These are phyloP conservation scores for Pycnococcus provasolii DNA, from an alignment of 139 green algal species.

Conservation along the genomic window DNA sequence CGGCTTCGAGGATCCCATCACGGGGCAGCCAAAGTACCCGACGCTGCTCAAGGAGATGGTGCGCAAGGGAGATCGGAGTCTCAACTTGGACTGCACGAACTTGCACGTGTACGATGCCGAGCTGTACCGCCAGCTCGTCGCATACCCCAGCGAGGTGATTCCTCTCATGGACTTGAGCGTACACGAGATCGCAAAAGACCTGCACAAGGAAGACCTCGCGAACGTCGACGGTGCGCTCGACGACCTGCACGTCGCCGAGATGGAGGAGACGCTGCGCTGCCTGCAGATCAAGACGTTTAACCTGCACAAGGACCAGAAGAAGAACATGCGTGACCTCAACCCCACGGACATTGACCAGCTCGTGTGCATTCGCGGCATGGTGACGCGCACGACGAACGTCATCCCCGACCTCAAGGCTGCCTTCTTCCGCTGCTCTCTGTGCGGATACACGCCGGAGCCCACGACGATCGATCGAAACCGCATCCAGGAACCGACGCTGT, in stretches of 20 bases:
- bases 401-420: slow-evolving; percentile 77
- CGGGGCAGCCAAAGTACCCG: slow-evolving; percentile 38
- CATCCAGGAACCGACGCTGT: slow-evolving; percentile 69
- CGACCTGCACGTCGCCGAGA: slow-evolving; percentile 3
- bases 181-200: no score
- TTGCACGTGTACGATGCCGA: slow-evolving; percentile 48
- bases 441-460: slow-evolving; percentile 23
- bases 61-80: neutral
- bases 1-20: slow-evolving; percentile 33
- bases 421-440: slow-evolving; percentile 42
- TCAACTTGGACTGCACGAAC: slow-evolving; percentile 79
- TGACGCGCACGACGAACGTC: slow-evolving; percentile 74
- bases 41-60: slow-evolving; percentile 44
- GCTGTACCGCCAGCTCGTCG: slow-evolving; percentile 69
- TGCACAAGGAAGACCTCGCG: neutral
- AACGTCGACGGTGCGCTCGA: slow-evolving; percentile 1
- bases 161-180: slow-evolving; percentile 33
- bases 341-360: slow-evolving; percentile 83
- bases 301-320: slow-evolving; percentile 42
- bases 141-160: slow-evolving; percentile 58
- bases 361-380: slow-evolving; percentile 85
- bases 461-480: slow-evolving; percentile 36
- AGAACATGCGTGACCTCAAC: slow-evolving; percentile 87
- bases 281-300: slow-evolving; percentile 77
- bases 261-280: neutral